Base-by-base conservation (phyloP, 345 rosid species). In the Gossypium ekmanianum region DNA sequence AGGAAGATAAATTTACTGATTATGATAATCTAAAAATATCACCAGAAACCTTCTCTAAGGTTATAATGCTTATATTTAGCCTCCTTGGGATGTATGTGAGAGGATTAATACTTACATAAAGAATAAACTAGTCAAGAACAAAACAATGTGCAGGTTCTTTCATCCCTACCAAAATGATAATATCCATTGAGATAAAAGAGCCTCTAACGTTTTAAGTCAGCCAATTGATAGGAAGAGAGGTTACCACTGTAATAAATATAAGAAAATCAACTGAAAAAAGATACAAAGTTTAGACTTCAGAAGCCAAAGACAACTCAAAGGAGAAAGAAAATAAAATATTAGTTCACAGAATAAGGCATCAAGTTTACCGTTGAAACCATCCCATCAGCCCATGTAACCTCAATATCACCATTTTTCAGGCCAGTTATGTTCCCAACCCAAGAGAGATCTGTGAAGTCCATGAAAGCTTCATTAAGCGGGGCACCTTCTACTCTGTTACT, bases 381-480 rank as follows among this genome's bases (percentile, higher is more conserved):
- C 78, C 98, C 97, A 78, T 96, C 95, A 26, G 97, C 98, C 99
- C 99, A 96, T 61, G 98, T 88, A 75, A 96, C 98, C 86, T 96
- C 94, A 75, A 96, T 93, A 76, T 96, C 92, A 79, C 99, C 99
- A 83, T 96, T 87, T 81, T 79, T 88, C 22, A 96, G 91, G 72
- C 93, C 85, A 81, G 91, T 91, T 83, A 95, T 88, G 83, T 93
- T 91, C 71, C 98, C 97, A 77, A 93, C 98, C 99, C 99, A 95
- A 68, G 99, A 91, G 71, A 91, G 94, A 83, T 91, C 88, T 6
- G 88, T 78, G 74, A 86, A 82, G 59, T 80, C 77, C 10, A 34
- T 39, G 75, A 56, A 71, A 72, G 79, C 75, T 77, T 86, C 88
- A 63, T 77, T 76, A 41, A 75, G 77, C 16, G 78, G 62, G 48